A percentile compares a stretch with the other conserved stretches of the same genome.
Evolutionary conservation across 2,329 filamentous ascomycete species (phyloP).

Genomic region (Xylariaceae sp.): DNA sequence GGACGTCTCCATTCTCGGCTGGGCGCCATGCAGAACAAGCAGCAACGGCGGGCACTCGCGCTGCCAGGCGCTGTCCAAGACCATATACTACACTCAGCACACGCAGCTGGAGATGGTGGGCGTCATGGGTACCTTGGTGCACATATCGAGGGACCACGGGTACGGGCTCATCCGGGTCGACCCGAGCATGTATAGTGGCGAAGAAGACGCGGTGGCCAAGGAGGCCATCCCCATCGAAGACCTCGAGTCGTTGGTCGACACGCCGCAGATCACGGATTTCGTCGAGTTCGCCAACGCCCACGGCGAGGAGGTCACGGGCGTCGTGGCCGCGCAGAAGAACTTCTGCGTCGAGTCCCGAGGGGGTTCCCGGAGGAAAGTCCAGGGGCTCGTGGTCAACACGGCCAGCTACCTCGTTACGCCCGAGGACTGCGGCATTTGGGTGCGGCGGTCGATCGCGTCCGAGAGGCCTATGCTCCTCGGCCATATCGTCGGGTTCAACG

Average conservation of each 20-base stretch:
- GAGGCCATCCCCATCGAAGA: constrained; percentile 9
- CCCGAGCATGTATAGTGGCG: constrained; percentile 5
- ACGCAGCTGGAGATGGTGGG: constrained; percentile 6
- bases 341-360: constrained; percentile 8
- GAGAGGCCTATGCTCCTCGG: constrained; percentile 13
- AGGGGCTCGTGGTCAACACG: constrained; percentile 12
- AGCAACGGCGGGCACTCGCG: constrained; percentile 1
- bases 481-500: constrained; percentile 12
- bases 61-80: constrained; percentile 6
- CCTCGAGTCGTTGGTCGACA: constrained; percentile 7
- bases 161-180: constrained; percentile 13
- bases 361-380: background rate
- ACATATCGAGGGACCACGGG: constrained; percentile 15
- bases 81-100: constrained; percentile 5
- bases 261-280: constrained; percentile 15
- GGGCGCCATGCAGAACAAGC: constrained; percentile 5
- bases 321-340: constrained; percentile 5
- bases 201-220: constrained; percentile 8
- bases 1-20: constrained; percentile 12
- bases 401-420: constrained; percentile 14
- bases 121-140: constrained; percentile 9
- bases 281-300: constrained; percentile 14
- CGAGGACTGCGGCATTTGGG: constrained; percentile 16
- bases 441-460: constrained; percentile 14
- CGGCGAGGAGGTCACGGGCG: constrained; percentile 18